Percentiles rank a stretch among this genome's conserved stretches.
Conservation (phyloP, 164 flowering plant species). For the Umbilicus rupestris region DNA sequence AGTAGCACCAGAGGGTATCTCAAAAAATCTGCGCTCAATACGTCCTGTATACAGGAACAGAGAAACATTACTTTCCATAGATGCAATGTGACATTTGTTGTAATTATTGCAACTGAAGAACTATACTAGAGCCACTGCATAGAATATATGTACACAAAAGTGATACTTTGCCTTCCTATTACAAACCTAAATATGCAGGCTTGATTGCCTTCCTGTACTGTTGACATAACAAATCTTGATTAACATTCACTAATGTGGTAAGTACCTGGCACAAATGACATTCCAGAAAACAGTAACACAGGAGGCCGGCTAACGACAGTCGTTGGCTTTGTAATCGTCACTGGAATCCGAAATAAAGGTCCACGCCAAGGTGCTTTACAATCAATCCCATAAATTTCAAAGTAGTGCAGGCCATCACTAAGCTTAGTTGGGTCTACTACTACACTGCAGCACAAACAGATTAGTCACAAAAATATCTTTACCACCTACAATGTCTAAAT, state of each 20-base stretch:
- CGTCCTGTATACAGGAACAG: conserved; percentile 41
- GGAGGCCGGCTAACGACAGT: conserved; percentile 46
- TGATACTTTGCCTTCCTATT: not conserved
- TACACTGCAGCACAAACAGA: conserved; percentile 35
- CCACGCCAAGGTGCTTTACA: conserved; percentile 96
- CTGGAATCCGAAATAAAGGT: conserved; percentile 78
- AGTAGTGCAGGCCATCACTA: conserved; percentile 71
- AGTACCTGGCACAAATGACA: conserved; percentile 73
- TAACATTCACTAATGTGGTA: not conserved
- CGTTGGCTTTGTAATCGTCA: conserved; percentile 77
- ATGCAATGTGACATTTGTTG: not conserved
- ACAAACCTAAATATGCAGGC: not conserved
- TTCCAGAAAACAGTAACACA: conserved; percentile 35
- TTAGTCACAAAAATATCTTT: not conserved
- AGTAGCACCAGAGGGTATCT: conserved; percentile 78
- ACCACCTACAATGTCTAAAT: not conserved
- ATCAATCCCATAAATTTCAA: conserved; percentile 75
- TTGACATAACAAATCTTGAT: not conserved
- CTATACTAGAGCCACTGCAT: not conserved
- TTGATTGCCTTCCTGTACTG: not conserved
- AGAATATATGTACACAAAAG: not conserved
- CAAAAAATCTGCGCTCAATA: conserved; percentile 71
- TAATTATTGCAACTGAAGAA: not conserved
- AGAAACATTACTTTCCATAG: not conserved
- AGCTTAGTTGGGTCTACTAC: conserved; percentile 86